A percentile compares a stretch with the other conserved stretches of the same genome.
phyloP scores from a whole-genome alignment of 2,329 filamentous ascomycete species.

The Bipolaris sorokiniana region DNA sequence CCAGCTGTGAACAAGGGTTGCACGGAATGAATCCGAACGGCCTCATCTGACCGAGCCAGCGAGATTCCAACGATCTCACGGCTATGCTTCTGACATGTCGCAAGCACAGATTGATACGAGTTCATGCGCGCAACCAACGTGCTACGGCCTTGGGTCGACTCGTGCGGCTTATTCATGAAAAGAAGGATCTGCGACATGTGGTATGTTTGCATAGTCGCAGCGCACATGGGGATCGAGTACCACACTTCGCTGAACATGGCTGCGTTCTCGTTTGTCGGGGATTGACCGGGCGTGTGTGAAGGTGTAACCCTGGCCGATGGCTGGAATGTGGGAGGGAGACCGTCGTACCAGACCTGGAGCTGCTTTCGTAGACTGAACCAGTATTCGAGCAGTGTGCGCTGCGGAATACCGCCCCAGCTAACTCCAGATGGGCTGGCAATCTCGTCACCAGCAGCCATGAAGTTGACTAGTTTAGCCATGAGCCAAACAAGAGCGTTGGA shows the following conservation, averaged over 20 bases:
- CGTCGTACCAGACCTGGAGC: slow-evolving; percentile 64
- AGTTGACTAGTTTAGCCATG: slow-evolving; percentile 70
- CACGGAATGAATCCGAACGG: slow-evolving; percentile 63
- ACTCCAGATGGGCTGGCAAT: slow-evolving; percentile 49
- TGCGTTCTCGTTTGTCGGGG: slow-evolving; percentile 39
- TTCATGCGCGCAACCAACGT: slow-evolving; percentile 62
- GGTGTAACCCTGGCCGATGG: slow-evolving; percentile 60
- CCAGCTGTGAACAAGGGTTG: slow-evolving; percentile 68
- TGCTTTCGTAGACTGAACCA: slow-evolving; percentile 64
- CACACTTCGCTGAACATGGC: slow-evolving; percentile 63
- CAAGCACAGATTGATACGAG: slow-evolving; percentile 63
- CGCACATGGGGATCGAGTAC: slow-evolving; percentile 69
- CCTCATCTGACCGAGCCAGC: slow-evolving; percentile 61
- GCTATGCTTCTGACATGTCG: slow-evolving; percentile 63
- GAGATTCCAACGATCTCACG: slow-evolving; percentile 68
- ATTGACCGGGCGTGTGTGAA: slow-evolving; percentile 29
- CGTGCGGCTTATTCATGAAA: slow-evolving; percentile 64
- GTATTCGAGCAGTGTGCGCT: slow-evolving; percentile 57
- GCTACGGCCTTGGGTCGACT: slow-evolving; percentile 59
- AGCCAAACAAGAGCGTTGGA: slow-evolving; percentile 71
- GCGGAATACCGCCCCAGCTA: slow-evolving; percentile 55
- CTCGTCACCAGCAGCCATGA: slow-evolving; percentile 63
- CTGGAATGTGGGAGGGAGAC: slow-evolving; percentile 65
- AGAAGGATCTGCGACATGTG: slow-evolving; percentile 69
- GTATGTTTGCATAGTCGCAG: slow-evolving; percentile 69